Conservation (phyloP, 1,284 basidiomycete species). For the Ustilago xerochloae region DNA sequence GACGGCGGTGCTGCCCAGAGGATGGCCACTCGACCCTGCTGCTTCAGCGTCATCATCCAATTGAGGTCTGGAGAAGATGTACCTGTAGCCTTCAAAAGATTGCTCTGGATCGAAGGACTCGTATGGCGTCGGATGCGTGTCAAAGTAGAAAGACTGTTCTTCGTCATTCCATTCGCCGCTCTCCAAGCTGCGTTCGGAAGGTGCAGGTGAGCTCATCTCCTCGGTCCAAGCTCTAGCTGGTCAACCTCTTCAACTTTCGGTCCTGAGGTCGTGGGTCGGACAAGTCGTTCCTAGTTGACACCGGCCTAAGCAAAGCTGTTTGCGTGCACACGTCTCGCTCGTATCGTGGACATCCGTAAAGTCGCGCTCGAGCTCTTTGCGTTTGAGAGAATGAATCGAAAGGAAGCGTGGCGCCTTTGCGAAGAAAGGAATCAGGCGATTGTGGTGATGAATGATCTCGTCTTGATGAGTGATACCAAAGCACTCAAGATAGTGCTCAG, state of each 20-base stretch:
- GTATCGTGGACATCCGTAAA: constrained; percentile 25
- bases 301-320: constrained; percentile 34
- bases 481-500: constrained; percentile 31
- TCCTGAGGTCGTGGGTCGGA: constrained; percentile 15
- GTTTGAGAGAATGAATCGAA: constrained; percentile 39
- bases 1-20: not conserved
- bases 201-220: constrained; percentile 17
- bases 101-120: constrained; percentile 37
- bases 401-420: constrained; percentile 42
- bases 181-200: constrained; percentile 20
- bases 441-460: constrained; percentile 26
- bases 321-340: constrained; percentile 26
- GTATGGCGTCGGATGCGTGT: constrained; percentile 24
- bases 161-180: constrained; percentile 34
- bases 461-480: constrained; percentile 29
- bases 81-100: constrained; percentile 29
- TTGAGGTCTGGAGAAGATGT: constrained; percentile 14
- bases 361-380: constrained; percentile 44
- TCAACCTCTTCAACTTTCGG: not conserved
- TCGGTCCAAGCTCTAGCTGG: too few species aligned
- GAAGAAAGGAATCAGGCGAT: constrained; percentile 23
- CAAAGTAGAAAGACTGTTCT: constrained; percentile 26
- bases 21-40: not conserved
- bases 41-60: not conserved
- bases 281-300: constrained; percentile 32